Base-by-base conservation (phyloP, 2,329 filamentous ascomycete genomes). In the Metarhizium guizhouense region DNA sequence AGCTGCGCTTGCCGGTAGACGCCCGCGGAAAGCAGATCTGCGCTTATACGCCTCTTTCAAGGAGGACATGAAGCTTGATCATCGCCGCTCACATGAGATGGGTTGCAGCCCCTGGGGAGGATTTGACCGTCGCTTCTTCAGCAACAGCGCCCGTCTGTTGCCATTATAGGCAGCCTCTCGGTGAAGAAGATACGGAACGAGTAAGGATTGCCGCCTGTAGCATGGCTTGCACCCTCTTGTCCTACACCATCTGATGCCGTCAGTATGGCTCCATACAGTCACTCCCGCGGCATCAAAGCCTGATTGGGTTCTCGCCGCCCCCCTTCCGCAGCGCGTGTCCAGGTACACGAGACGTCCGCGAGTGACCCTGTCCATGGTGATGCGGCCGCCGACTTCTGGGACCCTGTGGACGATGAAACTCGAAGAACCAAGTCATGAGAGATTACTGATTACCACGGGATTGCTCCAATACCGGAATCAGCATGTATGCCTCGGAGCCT, bases 21-120 rank as follows among this genome's bases (percentile, higher is more conserved):
- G 38, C 38, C 13, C 8, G 38, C 45, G 53, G 29, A 36, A 38
- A 47, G 42, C 40, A 42, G 54, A 59, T 59, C 59, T 32, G 54
- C 57, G 36, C 40, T 45, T 43, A 51, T 43, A 14, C 47, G 32
- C 32, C 57, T 55, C 42, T 30, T 54, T 59, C 55, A 38, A 51
- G 52, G 57, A 56, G 56, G 57, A 57, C 57, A 48, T 49, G n/a
- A 55, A 42, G 38, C 38, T 47, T 49, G 16, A 40, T 8, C 56
- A 62, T 62, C 56, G 55, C 36, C 57, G 38, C 32, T 54, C 56
- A 55, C 56, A 55, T 56, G 57, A 53, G 57, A 52, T 57, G 34
- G 10, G 6, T 48, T 4, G 52, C 32, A 40, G 47, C 45, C 45
- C 16, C 20, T 29, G 18, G 40, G 6, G 8, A 14, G 2, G n/a